Percentiles rank a stretch among this genome's conserved stretches.
Conservation (phyloP, 768 basidiomycete genomes). For the Tricholoma hemisulphureum region DNA sequence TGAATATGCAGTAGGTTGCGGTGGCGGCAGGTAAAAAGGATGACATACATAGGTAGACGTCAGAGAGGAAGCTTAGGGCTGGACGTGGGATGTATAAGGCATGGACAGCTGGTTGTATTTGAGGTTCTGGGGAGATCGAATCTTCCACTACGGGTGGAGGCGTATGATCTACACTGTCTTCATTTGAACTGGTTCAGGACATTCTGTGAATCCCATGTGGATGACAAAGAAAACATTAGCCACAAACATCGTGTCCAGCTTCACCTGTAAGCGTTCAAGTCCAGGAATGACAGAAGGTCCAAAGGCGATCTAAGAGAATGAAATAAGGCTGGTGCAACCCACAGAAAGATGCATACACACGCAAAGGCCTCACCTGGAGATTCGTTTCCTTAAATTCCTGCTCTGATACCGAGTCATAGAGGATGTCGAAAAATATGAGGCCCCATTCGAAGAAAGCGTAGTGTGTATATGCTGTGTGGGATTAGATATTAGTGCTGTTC, state of each 20-base stretch:
- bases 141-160: neutral
- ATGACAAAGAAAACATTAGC: neutral
- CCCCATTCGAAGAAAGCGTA: constrained; percentile 91
- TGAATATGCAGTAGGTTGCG: neutral
- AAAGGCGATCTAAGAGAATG: constrained; percentile 26
- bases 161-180: neutral
- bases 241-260: constrained; percentile 4
- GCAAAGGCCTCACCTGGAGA: constrained; percentile 44
- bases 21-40: neutral
- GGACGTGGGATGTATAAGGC: constrained; percentile 4
- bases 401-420: constrained; percentile 67
- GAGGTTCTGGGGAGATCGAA: neutral
- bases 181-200: constrained; percentile 1
- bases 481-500: constrained; percentile 1
- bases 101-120: neutral
- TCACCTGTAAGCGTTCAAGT: neutral
- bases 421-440: constrained; percentile 69
- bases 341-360: neutral
- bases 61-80: constrained; percentile 34
- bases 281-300: constrained; percentile 10
- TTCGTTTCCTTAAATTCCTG: constrained; percentile 55
- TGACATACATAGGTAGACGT: constrained; percentile 57
- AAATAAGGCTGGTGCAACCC: neutral
- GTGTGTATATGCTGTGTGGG: constrained; percentile 67
- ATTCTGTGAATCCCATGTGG: constrained; percentile 11